phyloP scores from a whole-genome alignment of 176 grass and related monocot species.

The Ananas comosus region DNA sequence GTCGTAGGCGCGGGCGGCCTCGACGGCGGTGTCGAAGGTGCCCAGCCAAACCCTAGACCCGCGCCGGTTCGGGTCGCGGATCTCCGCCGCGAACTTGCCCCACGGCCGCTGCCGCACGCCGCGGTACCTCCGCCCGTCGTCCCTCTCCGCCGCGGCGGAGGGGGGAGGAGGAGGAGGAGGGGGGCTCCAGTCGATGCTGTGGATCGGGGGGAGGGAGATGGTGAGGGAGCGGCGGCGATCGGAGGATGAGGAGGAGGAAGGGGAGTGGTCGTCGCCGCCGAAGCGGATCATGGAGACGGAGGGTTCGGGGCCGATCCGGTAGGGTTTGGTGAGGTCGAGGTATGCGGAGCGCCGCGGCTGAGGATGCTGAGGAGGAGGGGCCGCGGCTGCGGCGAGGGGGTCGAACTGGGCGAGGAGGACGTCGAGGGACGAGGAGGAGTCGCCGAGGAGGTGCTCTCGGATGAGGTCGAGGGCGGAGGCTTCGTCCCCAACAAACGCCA shows the following conservation, averaged over 20 bases:
- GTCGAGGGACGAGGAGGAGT: not conserved
- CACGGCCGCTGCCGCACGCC: slow-evolving; percentile 78
- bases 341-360: not conserved
- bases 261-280: not conserved
- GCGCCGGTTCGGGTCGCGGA: slow-evolving; percentile 65
- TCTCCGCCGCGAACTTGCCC: slow-evolving; percentile 93
- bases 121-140: slow-evolving; percentile 42
- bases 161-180: not conserved
- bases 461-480: slow-evolving; percentile 1
- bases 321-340: not conserved
- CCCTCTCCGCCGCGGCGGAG: not conserved
- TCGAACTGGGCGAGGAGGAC: not conserved
- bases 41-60: slow-evolving; percentile 86
- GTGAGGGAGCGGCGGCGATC: not conserved
- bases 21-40: slow-evolving; percentile 78
- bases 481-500: not conserved
- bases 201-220: not conserved
- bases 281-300: not conserved
- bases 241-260: not conserved
- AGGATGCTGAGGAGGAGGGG: not conserved
- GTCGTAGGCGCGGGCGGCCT: slow-evolving; percentile 76
- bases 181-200: not conserved
- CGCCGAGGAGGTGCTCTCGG: not conserved
- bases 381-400: not conserved
- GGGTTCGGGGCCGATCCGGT: not conserved